phyloP scores from a whole-genome alignment of 441 rosid species.

The Euphorbia schlechtendalii region DNA sequence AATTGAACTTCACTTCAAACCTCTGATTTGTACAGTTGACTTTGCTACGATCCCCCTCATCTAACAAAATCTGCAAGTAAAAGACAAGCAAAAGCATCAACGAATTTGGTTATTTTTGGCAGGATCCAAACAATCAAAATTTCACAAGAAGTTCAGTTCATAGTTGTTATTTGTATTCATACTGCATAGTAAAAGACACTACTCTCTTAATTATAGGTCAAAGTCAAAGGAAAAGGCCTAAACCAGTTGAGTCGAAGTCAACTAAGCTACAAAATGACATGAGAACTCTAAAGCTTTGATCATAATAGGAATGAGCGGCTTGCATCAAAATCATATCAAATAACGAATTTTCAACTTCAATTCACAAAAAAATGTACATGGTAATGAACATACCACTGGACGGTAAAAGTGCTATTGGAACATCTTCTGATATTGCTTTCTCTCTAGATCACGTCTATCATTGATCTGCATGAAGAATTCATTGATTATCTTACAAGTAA shows the following conservation, averaged over 20 bases:
- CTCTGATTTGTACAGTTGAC: conserved; percentile 32
- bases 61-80: conserved; percentile 24
- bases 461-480: conserved; percentile 39
- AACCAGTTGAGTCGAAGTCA: conserved; percentile 23
- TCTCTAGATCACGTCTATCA: conserved; percentile 55
- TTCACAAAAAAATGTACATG: too few species aligned
- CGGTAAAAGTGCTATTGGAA: conserved; percentile 31
- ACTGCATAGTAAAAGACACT: too few species aligned
- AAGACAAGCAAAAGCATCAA: too few species aligned
- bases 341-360: too few species aligned
- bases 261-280: conserved; percentile 10
- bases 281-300: conserved; percentile 14
- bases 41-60: conserved; percentile 7
- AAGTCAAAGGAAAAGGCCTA: too few species aligned
- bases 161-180: too few species aligned
- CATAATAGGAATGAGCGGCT: conserved; percentile 16
- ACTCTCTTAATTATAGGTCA: too few species aligned
- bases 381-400: conserved; percentile 21
- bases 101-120: too few species aligned
- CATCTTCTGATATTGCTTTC: conserved; percentile 68
- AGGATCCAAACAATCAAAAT: too few species aligned
- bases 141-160: too few species aligned
- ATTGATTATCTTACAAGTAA: neutral
- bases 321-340: conserved; percentile 5
- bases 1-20: conserved; percentile 25